Base-by-base conservation (phyloP, 345 rosid species). In the Gossypium anomalum region DNA sequence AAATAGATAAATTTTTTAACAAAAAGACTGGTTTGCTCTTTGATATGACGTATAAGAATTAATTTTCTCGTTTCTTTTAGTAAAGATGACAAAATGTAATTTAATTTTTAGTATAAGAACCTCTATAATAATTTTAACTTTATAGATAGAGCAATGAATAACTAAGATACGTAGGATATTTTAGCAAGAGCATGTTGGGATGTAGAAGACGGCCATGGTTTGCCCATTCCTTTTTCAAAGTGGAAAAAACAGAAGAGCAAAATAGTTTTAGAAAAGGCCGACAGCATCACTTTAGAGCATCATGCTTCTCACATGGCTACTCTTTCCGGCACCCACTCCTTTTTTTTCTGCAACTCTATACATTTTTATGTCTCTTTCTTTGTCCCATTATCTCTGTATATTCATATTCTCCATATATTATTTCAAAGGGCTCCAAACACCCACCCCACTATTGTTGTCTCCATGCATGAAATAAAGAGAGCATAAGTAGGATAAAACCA, bases 251-350 rank as follows among this genome's bases (percentile, higher is more conserved):
- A 34, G 41, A 34, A 34, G 41, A 34, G 49, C 2, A 45, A 10
- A 45, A 45, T 45, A 45, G 49, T 34, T 4, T 34, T 5, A 34
- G 7, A 34, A 45, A 60, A 61, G 49, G 0, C 45, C 58, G 83
- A 85, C 82, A 78, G 16, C 78, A 78, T 76, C 72, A 78, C 76
- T 71, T 70, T 20, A 68, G 70, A 80, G 74, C 81, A 78, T 82
- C 29, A 80, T 75, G 85, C 79, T 55, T 80, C 80, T 82, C 85
- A 85, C 84, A 85, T 82, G 87, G 83, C 84, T 63, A 72, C 79
- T 58, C 66, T 45, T 67, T 74, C 55, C 7, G 70, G 73, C 73
- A 74, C 49, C 77, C 75, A 60, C 58, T 73, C 82, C 77, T 44
- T 62, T 74, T 70, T 49, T 9, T 64, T 73, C 51, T 34, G 41